Evolutionary conservation across 306 rosid species (phyloP).

Genomic region (Lupinus albus): DNA sequence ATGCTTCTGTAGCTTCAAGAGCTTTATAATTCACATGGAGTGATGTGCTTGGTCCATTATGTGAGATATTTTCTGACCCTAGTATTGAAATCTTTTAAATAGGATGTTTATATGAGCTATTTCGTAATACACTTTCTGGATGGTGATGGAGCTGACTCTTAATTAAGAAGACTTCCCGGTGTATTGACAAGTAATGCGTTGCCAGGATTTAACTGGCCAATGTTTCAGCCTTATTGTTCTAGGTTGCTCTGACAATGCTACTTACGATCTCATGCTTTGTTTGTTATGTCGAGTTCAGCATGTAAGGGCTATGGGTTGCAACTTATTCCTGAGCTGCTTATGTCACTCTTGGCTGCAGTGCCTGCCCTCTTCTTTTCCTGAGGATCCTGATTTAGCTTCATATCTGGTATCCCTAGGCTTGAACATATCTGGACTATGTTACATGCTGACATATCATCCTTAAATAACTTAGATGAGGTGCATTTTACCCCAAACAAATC

Average conservation of each 20-base stretch:
- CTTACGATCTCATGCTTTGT: constrained; percentile 46
- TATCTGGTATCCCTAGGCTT: constrained; percentile 17
- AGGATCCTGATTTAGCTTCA: constrained; percentile 29
- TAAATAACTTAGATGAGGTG: constrained; percentile 17
- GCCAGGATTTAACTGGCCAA: constrained; percentile 53
- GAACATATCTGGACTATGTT: constrained; percentile 26
- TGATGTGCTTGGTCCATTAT: constrained; percentile 54
- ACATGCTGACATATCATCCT: constrained; percentile 34
- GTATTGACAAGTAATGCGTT: constrained; percentile 64
- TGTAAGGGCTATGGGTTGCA: constrained; percentile 48
- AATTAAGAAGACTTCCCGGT: constrained; percentile 62
- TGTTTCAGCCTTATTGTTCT: constrained; percentile 52
- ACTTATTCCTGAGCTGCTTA: constrained; percentile 39
- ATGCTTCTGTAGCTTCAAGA: constrained; percentile 50
- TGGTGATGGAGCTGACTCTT: constrained; percentile 73
- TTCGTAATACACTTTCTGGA: constrained; percentile 60
- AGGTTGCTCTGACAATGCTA: constrained; percentile 51
- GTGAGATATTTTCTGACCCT: constrained; percentile 60
- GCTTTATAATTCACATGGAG: constrained; percentile 54
- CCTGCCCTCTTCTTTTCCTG: constrained; percentile 39
- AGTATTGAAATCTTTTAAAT: constrained; percentile 65
- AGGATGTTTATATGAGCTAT: constrained; percentile 68
- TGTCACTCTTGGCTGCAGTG: constrained; percentile 39
- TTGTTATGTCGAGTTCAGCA: constrained; percentile 50
- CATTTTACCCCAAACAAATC: constrained; percentile 2